A percentile compares a stretch with the other conserved stretches of the same genome.
Evolutionary conservation across 768 basidiomycete genomes (phyloP).

Genomic region (Calvatia gigantea): DNA sequence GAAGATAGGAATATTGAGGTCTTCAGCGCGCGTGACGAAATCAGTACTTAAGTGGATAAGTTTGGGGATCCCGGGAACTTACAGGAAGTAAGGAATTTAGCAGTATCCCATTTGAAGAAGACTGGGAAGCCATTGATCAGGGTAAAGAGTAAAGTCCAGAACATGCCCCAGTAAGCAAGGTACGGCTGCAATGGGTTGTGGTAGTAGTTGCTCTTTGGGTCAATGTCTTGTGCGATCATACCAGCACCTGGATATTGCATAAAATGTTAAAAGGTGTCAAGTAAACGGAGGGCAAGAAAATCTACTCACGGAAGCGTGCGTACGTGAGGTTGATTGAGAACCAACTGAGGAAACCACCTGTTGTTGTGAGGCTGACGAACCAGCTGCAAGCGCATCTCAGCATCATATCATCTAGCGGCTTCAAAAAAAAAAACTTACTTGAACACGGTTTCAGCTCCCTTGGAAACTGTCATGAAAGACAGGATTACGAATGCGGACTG

Average conservation of each 20-base stretch:
- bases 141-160: slow-evolving; percentile 62
- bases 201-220: slow-evolving; percentile 61
- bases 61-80: slow-evolving; percentile 12
- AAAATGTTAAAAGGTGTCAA: background rate
- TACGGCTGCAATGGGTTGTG: slow-evolving; percentile 61
- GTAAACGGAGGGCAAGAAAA: background rate
- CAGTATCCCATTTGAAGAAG: slow-evolving; percentile 59
- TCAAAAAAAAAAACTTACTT: slow-evolving; percentile 29
- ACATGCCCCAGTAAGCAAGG: slow-evolving; percentile 65
- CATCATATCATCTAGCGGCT: background rate
- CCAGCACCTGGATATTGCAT: slow-evolving; percentile 45
- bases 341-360: slow-evolving; percentile 70
- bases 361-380: slow-evolving; percentile 67
- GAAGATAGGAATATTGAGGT: slow-evolving; percentile 49
- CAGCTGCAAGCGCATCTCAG: slow-evolving; percentile 35
- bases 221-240: slow-evolving; percentile 60
- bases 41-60: background rate
- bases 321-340: slow-evolving; percentile 68
- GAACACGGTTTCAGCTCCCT: slow-evolving; percentile 55
- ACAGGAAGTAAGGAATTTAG: slow-evolving; percentile 46
- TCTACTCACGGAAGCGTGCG: slow-evolving; percentile 58
- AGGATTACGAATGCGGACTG: slow-evolving; percentile 42
- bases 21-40: slow-evolving; percentile 17
- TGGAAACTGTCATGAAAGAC: slow-evolving; percentile 65
- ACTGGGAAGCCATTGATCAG: slow-evolving; percentile 50